These are phyloP conservation scores for Primulina tabacum DNA, from an alignment of 257 asterid species.

Conservation along the genomic window DNA sequence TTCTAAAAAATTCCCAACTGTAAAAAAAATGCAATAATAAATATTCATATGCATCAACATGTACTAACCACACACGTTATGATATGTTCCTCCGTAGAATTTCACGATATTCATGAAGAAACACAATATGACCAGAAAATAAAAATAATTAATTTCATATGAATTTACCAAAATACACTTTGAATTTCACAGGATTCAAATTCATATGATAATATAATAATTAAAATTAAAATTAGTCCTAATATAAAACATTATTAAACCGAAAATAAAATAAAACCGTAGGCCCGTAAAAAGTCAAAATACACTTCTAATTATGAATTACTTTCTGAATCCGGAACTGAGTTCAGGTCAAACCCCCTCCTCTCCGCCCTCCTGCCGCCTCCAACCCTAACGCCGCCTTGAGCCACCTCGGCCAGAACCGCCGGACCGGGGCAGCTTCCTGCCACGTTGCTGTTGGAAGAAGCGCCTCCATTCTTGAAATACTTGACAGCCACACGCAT, in stretches of 20 bases:
- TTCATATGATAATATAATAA: too few relatives aligned
- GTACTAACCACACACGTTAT: too few relatives aligned
- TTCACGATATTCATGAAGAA: too few relatives aligned
- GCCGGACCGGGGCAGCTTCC: neutral
- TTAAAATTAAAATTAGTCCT: too few relatives aligned
- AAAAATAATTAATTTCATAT: too few relatives aligned
- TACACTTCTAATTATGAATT: neutral
- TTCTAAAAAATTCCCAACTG: too few relatives aligned
- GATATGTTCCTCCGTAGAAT: too few relatives aligned
- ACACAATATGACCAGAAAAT: too few relatives aligned
- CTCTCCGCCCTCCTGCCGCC: neutral
- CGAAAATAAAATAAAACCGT: neutral
- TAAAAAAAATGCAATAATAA: too few relatives aligned
- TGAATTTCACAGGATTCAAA: too few relatives aligned
- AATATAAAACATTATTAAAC: neutral
- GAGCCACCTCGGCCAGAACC: neutral
- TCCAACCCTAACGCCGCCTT: neutral
- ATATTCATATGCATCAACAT: too few relatives aligned
- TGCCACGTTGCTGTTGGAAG: neutral
- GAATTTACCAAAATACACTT: too few relatives aligned
- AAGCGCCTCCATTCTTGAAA: constrained; percentile 19
- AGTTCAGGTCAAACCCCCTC: neutral
- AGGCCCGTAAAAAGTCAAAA: neutral
- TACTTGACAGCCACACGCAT: constrained; percentile 35
- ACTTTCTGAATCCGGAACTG: neutral